Base-by-base conservation (phyloP, 1,284 basidiomycete species). In the Phylloboletellus chloephorus region DNA sequence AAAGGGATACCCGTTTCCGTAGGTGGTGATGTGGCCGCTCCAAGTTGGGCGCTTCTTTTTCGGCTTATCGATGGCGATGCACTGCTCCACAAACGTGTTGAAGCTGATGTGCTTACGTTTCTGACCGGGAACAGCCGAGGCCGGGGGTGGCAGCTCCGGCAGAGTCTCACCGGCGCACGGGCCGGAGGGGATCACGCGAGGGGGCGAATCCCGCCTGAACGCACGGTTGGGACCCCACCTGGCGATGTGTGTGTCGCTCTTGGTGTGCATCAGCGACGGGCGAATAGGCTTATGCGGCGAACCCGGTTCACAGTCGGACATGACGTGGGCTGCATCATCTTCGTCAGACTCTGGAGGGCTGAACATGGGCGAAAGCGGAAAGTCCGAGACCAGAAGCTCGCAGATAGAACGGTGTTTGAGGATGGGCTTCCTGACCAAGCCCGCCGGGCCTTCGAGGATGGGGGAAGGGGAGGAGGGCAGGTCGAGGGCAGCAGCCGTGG, bases 61-160 rank as follows among this genome's bases (percentile, higher is more conserved):
- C 1, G 79, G 81, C 54, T 82, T 80, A 54, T 88, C 85, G 57
- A 98, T 85, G n/a, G 95, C 88, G 50, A 98, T 95, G 60, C 83
- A 93, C 64, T 98, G 96, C 65, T 98, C 91, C 26, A 98, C 95
- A 57, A 94, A 95, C 1, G 93, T 95, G 66, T 98, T 98, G 76
- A 98, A 98, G 54, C 79, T 88, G 67, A 98, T 98, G 63, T 98
- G 95, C 48, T 78, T 75, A 65, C 79, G 82, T 64, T 78, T 78
- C 54, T 73, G 53, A 64, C 66, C 50, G 65, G 66, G 36, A 56
- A 58, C 41, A 50, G 52, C 34, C 43, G 46, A 43, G 13, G 29
- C n/a, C n/a, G n/a, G n/a, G n/a, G n/a, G n/a, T n/a, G n/a, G 52
- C 9, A 47, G 7, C 4, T 51, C 46, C 11, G n/a, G n/a, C n/a